Percentiles rank a stretch among this genome's conserved stretches.
These are phyloP conservation scores for Zarea fungicola DNA, from an alignment of 2,329 filamentous ascomycete genomes.

Conservation along the genomic window DNA sequence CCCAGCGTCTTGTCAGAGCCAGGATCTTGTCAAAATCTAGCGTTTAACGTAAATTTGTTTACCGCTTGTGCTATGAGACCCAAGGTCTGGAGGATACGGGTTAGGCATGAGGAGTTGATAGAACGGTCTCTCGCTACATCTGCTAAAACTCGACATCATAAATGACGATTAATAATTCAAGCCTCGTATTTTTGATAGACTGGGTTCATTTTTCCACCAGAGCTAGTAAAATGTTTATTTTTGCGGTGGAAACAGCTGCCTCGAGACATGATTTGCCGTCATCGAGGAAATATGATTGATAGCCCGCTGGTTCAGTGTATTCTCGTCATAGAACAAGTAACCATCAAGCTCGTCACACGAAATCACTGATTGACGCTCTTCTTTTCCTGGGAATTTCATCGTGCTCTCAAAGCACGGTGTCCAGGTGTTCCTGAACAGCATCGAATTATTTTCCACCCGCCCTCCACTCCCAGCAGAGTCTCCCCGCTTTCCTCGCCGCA, in stretches of 20 bases:
- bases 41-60: no score
- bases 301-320: conserved; percentile 37
- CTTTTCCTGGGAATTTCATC: conserved; percentile 14
- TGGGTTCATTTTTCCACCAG: no score
- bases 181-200: no score
- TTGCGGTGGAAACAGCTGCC: conserved; percentile 22
- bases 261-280: conserved; percentile 17
- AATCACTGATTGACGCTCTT: conserved; percentile 12
- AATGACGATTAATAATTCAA: no score
- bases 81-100: no score
- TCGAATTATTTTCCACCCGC: background rate
- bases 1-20: no score
- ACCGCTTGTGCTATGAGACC: no score
- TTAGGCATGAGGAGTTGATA: no score
- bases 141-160: no score
- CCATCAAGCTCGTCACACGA: conserved; percentile 39
- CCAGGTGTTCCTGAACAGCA: background rate
- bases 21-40: no score
- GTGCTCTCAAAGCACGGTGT: conserved; percentile 13
- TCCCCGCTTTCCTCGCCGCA: background rate
- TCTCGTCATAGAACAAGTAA: conserved; percentile 49
- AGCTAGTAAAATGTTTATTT: no score
- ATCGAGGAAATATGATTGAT: conserved; percentile 19
- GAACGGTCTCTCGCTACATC: no score
- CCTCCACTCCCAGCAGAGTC: background rate